A percentile compares a stretch with the other conserved stretches of the same genome.
Evolutionary conservation across 352 stramenopile species (phyloP).

Genomic region (Phytophthora foliorum): DNA sequence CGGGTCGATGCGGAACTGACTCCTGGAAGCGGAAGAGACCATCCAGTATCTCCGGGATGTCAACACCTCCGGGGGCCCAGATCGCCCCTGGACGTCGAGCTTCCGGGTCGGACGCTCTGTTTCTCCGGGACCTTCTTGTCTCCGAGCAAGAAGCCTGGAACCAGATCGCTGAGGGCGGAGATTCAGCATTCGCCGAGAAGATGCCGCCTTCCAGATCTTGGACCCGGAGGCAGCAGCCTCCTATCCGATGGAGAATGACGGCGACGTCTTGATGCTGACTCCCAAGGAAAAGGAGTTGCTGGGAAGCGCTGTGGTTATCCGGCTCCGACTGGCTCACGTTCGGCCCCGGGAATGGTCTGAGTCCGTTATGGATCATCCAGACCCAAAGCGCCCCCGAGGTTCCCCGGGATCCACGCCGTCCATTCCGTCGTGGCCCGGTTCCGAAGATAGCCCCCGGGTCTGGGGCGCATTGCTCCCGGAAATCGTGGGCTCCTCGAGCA

Average conservation of each 20-base stretch:
- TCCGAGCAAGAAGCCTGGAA: neutral
- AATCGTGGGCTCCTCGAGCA: neutral
- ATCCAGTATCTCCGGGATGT: neutral
- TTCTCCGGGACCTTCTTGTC: neutral
- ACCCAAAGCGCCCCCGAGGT: neutral
- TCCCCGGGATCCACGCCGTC: neutral
- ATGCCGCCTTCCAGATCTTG: neutral
- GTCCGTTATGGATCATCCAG: neutral
- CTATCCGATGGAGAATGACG: neutral
- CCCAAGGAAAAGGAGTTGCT: neutral
- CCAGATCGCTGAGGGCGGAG: neutral
- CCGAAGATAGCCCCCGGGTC: slow-evolving; percentile 1
- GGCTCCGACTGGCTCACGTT: neutral
- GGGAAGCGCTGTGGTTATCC: neutral
- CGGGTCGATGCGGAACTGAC: no score
- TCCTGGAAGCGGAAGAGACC: no score
- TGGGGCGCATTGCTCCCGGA: neutral
- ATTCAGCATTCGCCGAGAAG: slow-evolving; percentile 3
- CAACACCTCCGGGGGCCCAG: neutral
- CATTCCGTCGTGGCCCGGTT: neutral
- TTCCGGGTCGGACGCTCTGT: neutral
- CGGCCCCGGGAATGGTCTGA: slow-evolving; percentile 3
- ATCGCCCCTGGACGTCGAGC: neutral
- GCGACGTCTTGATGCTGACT: neutral
- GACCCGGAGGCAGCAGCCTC: neutral